Evolutionary conservation across 2,329 filamentous ascomycete genomes (phyloP), one percentile per base, ranked within the genome.

Genomic region (Plectosphaerella sp.): DNA sequence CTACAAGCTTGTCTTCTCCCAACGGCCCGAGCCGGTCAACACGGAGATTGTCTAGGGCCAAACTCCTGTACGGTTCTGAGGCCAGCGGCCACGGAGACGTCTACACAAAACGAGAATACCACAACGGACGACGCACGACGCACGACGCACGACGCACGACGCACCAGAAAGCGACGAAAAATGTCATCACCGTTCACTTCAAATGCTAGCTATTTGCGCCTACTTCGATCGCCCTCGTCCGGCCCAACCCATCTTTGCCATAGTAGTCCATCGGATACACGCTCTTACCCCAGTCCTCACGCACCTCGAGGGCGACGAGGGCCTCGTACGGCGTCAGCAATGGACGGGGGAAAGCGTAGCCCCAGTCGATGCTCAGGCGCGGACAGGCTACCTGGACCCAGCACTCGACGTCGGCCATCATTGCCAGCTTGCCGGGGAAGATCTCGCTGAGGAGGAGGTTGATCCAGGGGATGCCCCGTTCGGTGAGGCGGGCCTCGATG

Each of bases 191-290:
- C 14, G n/a, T n/a, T 41, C 16, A 18, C 37, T 41, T 41, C 15
- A 43, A 16, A 20, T 8, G n/a, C 41, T 43, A 43, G 41, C 41
- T 43, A 8, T 18, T 43, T 4, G 16, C 41, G n/a, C 41, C 48
- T 35, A 66, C 60, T 18, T 67, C 64, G 11, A 64, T 54, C 5
- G 76, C 71, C 64, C 78, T 91, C 33, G 88, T 92, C 67, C 94
- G 83, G 2, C 93, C 94, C 51, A 99, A 65, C 0, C 94, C 94
- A 45, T 97, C 90, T 67, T 88, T 93, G 1, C 87, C 92, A 71
- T 99, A 99, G 66, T 96, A 99, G 68, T 99, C 92, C 94, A 99
- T 99, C 0, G 92, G 93, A 72, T 99, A 99, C 14, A 91, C 79
- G 1, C 83, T 87, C 52, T 75, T 78, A 15, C 77, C 85, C 89